Evolutionary conservation across 1,139 yeast genomes (phyloP).

Genomic region (Kurtzmaniella quercitrusa): DNA sequence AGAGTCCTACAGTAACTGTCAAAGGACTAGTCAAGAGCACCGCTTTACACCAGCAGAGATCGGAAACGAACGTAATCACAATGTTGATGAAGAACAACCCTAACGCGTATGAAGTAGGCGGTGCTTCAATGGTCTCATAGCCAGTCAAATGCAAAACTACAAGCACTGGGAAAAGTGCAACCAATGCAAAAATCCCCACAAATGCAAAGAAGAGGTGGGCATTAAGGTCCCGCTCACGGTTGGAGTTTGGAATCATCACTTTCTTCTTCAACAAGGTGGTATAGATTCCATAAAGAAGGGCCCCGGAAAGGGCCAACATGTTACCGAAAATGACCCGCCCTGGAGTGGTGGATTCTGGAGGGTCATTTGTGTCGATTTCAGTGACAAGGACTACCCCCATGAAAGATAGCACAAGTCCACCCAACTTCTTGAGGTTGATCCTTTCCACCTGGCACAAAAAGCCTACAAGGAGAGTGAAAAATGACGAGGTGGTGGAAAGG

Average conservation of each 20-base stretch:
- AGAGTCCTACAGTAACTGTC: constrained; percentile 91
- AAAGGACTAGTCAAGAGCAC: constrained; percentile 89
- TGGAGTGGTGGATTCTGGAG: constrained; percentile 19
- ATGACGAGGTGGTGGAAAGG: constrained; percentile 84
- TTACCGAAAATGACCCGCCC: constrained; percentile 65
- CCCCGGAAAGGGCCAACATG: constrained; percentile 73
- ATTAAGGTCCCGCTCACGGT: constrained; percentile 69
- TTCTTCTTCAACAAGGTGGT: constrained; percentile 76
- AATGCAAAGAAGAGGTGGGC: constrained; percentile 90
- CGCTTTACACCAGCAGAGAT: constrained; percentile 94
- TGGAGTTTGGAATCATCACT: constrained; percentile 42
- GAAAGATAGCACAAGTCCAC: constrained; percentile 68
- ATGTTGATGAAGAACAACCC: constrained; percentile 61
- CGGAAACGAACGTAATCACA: constrained; percentile 75
- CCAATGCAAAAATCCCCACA: constrained; percentile 78
- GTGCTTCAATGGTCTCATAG: constrained; percentile 68
- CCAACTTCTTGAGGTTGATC: constrained; percentile 59
- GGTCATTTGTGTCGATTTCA: constrained; percentile 41
- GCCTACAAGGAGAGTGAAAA: constrained; percentile 87
- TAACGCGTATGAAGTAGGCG: constrained; percentile 51
- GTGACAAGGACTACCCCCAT: constrained; percentile 80
- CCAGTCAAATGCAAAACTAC: constrained; percentile 58
- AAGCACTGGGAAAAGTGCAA: constrained; percentile 81
- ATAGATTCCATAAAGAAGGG: constrained; percentile 85
- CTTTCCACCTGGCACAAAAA: constrained; percentile 65